Percentiles rank a stretch among this genome's conserved stretches.
Conservation (phyloP, 306 rosid genomes). For the Cercis canadensis region DNA sequence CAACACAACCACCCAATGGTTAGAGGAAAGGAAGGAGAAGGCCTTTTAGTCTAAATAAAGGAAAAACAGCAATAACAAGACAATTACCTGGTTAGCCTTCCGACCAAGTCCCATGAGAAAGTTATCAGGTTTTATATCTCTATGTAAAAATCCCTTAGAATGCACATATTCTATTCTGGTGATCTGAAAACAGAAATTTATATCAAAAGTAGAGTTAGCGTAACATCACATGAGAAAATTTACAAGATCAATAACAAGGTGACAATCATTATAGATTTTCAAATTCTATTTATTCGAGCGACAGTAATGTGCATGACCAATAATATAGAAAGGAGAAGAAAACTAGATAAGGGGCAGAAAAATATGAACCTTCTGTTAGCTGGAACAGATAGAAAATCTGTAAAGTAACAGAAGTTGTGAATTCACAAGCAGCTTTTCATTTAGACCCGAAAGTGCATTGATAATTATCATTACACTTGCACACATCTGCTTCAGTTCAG, state of each 20-base stretch:
- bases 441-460: background rate
- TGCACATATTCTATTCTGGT: constrained; percentile 90
- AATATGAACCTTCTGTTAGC: background rate
- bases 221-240: background rate
- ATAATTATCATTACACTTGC: background rate
- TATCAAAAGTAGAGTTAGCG: background rate
- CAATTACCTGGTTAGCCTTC: constrained; percentile 89
- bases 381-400: background rate
- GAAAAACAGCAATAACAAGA: constrained; percentile 15
- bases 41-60: background rate
- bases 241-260: background rate
- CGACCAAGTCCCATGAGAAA: constrained; percentile 99
- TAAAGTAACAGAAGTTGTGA: background rate
- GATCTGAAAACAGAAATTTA: constrained; percentile 49
- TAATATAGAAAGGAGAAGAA: constrained; percentile 13
- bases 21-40: constrained; percentile 4
- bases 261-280: background rate
- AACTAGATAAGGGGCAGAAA: background rate
- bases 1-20: constrained; percentile 10
- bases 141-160: constrained; percentile 92
- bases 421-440: background rate
- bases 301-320: background rate
- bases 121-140: constrained; percentile 97
- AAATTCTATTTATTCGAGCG: background rate
- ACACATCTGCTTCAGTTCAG: no score